Base-by-base conservation (phyloP, 202 grass and related monocot species). In the Schoenoplectus triqueter region DNA sequence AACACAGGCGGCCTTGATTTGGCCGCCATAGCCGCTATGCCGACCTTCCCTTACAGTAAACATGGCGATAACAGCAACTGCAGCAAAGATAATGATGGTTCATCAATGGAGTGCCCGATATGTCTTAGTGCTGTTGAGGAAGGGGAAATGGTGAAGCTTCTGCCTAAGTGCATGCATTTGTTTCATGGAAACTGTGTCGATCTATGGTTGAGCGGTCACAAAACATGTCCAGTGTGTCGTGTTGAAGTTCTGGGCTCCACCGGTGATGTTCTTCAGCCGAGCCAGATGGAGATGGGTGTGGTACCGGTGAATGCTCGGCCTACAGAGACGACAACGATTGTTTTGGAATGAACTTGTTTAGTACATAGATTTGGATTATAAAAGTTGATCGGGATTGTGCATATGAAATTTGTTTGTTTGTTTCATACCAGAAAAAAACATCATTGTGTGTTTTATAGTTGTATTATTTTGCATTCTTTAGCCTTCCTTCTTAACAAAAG, bases 151-250 rank as follows among this genome's bases (percentile, higher is more conserved):
- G 90, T 95, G 60, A 89, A 90, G 84, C 64, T 89, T 13, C 84
- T 96, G 68, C 91, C 96, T n/a, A 64, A 81, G 17, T 97, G 95
- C 86, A 52, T 65, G n/a, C 95, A 97, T 88, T 66, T 75, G 15
- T 97, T 97, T 81, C 95, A 94, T 52, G 88, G 42, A 2, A 70
- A 84, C 2, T 97, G 95, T 59, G 85, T 97, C 68, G 90, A 93
- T 85, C 18, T 79, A 50, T 97, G 95, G 95, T 84, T 97, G 70
- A 47, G 83, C 44, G 64, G 60, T 62, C 91, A 89, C 66, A 62
- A 55, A 17, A 89, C 95, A 15, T 98, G 95, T 76, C 95, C 95
- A 9, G 88, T 98, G 78, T 95, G 95, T 88, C 92, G 95, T 67
- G 69, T 77, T 3, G 81, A 90, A 80, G 80, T 91, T 57, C n/a